A percentile compares a stretch with the other conserved stretches of the same genome.
phyloP scores from a whole-genome alignment of 1,284 basidiomycete genomes.

The Puccinia horiana region DNA sequence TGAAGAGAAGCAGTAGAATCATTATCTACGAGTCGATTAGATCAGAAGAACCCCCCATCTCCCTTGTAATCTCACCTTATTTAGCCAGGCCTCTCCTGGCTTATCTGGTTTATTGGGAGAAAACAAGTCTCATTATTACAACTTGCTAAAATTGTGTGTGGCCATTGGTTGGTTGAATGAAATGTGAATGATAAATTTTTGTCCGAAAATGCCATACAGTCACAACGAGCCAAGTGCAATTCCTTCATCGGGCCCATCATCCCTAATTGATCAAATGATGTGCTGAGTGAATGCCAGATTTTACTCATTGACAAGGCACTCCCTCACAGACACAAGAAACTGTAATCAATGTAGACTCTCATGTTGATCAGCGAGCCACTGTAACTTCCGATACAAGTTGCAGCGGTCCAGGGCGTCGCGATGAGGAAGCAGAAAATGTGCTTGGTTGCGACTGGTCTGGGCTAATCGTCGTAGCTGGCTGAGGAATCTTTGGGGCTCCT shows the following conservation, averaged over 20 bases:
- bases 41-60: not conserved
- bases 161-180: constrained; percentile 2
- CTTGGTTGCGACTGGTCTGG: too few relatives aligned
- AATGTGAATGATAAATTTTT: not conserved
- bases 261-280: too few relatives aligned
- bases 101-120: not conserved
- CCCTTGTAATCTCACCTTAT: not conserved
- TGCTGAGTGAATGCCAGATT: too few relatives aligned
- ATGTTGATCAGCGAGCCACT: too few relatives aligned
- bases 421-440: too few relatives aligned
- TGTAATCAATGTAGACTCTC: not conserved
- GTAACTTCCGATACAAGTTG: too few relatives aligned
- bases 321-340: not conserved
- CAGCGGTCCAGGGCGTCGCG: too few relatives aligned
- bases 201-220: not conserved
- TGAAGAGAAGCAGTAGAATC: not conserved
- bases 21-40: not conserved
- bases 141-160: not conserved
- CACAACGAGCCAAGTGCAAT: too few relatives aligned
- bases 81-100: not conserved
- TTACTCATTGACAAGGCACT: too few relatives aligned
- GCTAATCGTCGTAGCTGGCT: too few relatives aligned
- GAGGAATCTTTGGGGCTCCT: too few relatives aligned
- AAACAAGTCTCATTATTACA: not conserved
- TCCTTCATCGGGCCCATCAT: too few relatives aligned